Evolutionary conservation across 1,284 basidiomycete genomes (phyloP), one percentile per base, ranked within the genome.

Genomic region (Tilletia caries): DNA sequence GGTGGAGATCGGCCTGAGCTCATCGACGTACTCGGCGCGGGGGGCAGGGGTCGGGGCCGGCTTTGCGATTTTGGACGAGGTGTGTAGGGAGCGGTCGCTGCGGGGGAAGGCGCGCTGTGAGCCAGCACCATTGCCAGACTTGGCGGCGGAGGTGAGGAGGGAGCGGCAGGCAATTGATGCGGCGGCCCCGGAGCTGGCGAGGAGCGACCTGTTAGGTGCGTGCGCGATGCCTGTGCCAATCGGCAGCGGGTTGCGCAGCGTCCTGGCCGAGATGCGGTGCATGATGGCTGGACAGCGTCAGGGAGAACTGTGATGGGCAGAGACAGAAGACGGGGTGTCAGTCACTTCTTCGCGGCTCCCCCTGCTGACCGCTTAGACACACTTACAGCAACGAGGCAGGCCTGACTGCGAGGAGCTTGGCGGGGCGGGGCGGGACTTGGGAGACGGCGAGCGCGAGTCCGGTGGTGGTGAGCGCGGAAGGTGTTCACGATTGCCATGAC

Each of bases 1-100:
- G 1, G 71, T 77, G 18, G 78, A 73, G 34, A 76, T 73, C 32
- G 78, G 78, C 70, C 75, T 54, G 50, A 79, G 72, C 60, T 78
- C 73, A 54, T 79, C 68, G 20, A 73, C 70, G n/a, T 65, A 23
- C 23, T 74, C 65, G 25, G 78, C 78, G 32, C 69, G 70, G n/a
- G 70, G 62, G 34, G 75, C 69, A 10, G 68, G n/a, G 20, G 75
- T 68, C n/a, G 77, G 69, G 15, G 73, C 41, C 12, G 77, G 76
- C 12, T 68, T 2, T 18, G 58, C 29, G 2, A n/a, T 37, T 3
- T 37, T 8, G n/a, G 60, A 32, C 23, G 60, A 67, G 23, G 66
- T 29, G 44, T 43, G 41, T 20, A 50, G 37, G 27, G 37, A 34
- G 52, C 66, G 60, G 23, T 18, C 52, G 29, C 52, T 29, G 52